Evolutionary conservation across 163 green algal species (phyloP).

Genomic region (Coccomyxa subellipsoidea): DNA sequence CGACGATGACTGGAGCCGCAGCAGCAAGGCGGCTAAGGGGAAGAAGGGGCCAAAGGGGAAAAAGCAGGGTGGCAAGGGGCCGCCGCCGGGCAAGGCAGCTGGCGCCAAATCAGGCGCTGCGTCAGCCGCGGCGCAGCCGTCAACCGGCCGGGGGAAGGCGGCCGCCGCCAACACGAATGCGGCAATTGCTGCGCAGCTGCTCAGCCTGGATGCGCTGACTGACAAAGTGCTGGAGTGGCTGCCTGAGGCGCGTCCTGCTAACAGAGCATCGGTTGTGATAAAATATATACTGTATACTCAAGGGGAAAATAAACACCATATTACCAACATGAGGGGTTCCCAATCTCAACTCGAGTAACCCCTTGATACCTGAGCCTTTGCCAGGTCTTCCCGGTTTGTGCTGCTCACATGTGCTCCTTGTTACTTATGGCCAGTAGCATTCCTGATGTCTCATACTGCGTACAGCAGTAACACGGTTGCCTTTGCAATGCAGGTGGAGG

Average conservation of each 20-base stretch:
- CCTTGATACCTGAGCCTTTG: too few relatives aligned
- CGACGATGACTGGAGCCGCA: constrained; percentile 22
- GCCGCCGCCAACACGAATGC: not conserved
- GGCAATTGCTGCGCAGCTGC: not conserved
- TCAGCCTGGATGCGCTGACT: constrained; percentile 28
- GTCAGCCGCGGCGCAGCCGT: not conserved
- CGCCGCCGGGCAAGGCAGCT: not conserved
- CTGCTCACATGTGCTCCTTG: too few relatives aligned
- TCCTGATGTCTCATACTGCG: too few relatives aligned
- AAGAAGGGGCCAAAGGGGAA: constrained; percentile 15
- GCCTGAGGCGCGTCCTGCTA: constrained; percentile 45
- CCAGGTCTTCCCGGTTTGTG: too few relatives aligned
- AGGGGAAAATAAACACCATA: too few relatives aligned
- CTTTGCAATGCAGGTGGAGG: constrained; percentile 38
- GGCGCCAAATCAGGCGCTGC: constrained; percentile 6
- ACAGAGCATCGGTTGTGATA: not conserved
- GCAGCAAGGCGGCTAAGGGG: not conserved
- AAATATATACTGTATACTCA: too few relatives aligned
- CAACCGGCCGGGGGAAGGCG: constrained; percentile 3
- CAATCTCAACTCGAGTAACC: too few relatives aligned
- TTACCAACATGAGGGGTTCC: too few relatives aligned
- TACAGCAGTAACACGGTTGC: too few relatives aligned
- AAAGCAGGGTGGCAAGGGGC: not conserved
- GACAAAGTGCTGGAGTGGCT: constrained; percentile 40
- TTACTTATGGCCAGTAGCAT: too few relatives aligned